Base-by-base conservation (phyloP, 1,284 basidiomycete species). In the Mycena sp. region DNA sequence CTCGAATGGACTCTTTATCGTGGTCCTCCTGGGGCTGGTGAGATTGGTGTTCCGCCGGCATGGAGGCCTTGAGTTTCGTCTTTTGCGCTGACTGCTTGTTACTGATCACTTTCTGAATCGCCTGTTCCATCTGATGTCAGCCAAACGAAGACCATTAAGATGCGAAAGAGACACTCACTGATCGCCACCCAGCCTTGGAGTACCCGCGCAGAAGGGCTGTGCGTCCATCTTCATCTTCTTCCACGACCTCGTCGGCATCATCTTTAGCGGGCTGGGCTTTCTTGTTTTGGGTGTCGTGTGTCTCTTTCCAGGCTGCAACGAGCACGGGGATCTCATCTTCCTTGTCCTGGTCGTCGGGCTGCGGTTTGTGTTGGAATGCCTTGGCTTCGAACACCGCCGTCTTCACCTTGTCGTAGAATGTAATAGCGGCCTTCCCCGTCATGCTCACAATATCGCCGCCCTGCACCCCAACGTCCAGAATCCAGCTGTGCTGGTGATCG, bases 331-430 rank as follows among this genome's bases (percentile, higher is more conserved):
- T 3, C 0, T 14, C 3, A 23, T 6, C 19, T 40, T 63, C 61
- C 11, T 63, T 48, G 0, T 6, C 43, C 1, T 3, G 17, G 40
- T 63, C 61, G 21, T 26, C 41, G 12, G 30, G 26, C 50, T 63
- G 60, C 1, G 41, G 0, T 17, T 3, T 10, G 38, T 63, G 61
- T 43, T 63, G 28, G 40, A 63, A 57, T 35, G 61, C 54, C 35
- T 63, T 57, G 30, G 43, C 40, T 1, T 41, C 30, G 23, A 61
- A 61, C 5, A 40, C 53, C 21, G 30, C 40, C 21, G 2, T n/a
- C 40, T 63, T 63, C 4, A 63, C 48, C 26, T 40, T 25, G 21
- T 57, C 43, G 48, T 52, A 57, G 10, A 56, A 19, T 2, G 4
- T 26, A 2, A 5, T 25, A 3, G 38, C 35, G 4, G 29, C 43